Percentiles rank a stretch among this genome's conserved stretches.
Evolutionary conservation across 2,329 filamentous ascomycete species (phyloP).

Genomic region (Rhinocladiella mackenziei): DNA sequence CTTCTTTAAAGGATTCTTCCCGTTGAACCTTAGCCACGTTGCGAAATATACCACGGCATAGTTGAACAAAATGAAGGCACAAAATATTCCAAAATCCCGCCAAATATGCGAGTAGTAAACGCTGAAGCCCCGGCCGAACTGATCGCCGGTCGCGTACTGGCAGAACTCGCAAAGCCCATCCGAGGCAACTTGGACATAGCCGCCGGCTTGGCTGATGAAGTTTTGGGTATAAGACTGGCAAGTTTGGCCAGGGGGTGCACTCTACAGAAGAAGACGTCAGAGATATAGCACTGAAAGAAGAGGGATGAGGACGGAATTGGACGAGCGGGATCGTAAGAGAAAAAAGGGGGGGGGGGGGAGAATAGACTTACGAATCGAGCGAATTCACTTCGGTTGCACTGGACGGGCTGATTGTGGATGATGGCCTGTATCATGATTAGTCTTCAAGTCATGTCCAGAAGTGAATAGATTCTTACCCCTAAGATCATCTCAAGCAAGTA

Average conservation of each 20-base stretch:
- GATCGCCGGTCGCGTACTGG: constrained; percentile 36
- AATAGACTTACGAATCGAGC: constrained; percentile 37
- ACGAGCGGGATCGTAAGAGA: too few species aligned
- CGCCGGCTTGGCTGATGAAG: constrained; percentile 50
- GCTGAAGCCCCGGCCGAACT: constrained; percentile 44
- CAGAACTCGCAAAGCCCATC: constrained; percentile 49
- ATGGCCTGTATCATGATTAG: constrained; percentile 36
- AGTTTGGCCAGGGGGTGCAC: constrained; percentile 54
- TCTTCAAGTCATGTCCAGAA: background rate
- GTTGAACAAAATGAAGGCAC: constrained; percentile 72
- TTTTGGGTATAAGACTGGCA: constrained; percentile 58
- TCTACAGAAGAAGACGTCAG: constrained; percentile 46
- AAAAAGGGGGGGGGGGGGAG: background rate
- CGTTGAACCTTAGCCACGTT: constrained; percentile 25
- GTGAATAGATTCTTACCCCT: constrained; percentile 43
- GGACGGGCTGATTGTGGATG: constrained; percentile 62
- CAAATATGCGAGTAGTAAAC: constrained; percentile 62
- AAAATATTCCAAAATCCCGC: constrained; percentile 76
- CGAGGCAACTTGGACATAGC: constrained; percentile 44
- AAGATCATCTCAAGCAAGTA: constrained; percentile 76
- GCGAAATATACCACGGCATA: constrained; percentile 24
- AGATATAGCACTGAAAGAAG: constrained; percentile 41
- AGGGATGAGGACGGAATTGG: too few species aligned
- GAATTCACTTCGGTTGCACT: constrained; percentile 64
- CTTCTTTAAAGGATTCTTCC: constrained; percentile 23